A percentile compares a stretch with the other conserved stretches of the same genome.
phyloP scores from a whole-genome alignment of 2,329 filamentous ascomycete species.

The Pseudogymnoascus sp. region DNA sequence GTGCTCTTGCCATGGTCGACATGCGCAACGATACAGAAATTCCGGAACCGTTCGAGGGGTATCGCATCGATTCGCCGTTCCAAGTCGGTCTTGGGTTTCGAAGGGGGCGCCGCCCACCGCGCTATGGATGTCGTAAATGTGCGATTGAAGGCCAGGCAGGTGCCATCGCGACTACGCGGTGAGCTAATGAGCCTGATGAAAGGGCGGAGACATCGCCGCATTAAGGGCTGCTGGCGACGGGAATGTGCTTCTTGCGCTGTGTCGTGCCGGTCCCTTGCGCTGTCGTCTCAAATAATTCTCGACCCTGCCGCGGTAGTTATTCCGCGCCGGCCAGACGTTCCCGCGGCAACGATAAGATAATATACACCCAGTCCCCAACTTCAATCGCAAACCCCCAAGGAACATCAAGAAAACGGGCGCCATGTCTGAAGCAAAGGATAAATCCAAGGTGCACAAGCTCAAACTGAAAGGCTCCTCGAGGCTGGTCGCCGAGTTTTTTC shows the following conservation, averaged over 20 bases:
- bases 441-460: slow-evolving; percentile 91
- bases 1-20: slow-evolving; percentile 99
- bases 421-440: slow-evolving; percentile 45
- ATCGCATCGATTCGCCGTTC: slow-evolving; percentile 63
- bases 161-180: slow-evolving; percentile 24
- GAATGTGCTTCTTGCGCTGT: not conserved
- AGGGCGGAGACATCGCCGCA: slow-evolving; percentile 31
- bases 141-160: slow-evolving; percentile 14
- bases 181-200: slow-evolving; percentile 29
- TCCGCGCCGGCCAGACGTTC: not conserved
- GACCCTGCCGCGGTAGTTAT: slow-evolving; percentile 7
- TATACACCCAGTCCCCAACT: not conserved
- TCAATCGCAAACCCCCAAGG: not conserved
- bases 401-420: not conserved
- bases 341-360: not conserved
- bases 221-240: slow-evolving; percentile 17
- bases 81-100: slow-evolving; percentile 35
- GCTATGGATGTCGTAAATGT: slow-evolving; percentile 25
- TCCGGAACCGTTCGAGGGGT: slow-evolving; percentile 73
- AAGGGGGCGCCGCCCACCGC: slow-evolving; percentile 21
- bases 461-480: slow-evolving; percentile 79
- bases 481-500: slow-evolving; percentile 94
- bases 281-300: slow-evolving; percentile 3
- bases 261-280: not conserved
- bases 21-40: slow-evolving; percentile 98